Base-by-base conservation (phyloP, 2,329 filamentous ascomycete species). In the Graphiopsis chlorocephala region DNA sequence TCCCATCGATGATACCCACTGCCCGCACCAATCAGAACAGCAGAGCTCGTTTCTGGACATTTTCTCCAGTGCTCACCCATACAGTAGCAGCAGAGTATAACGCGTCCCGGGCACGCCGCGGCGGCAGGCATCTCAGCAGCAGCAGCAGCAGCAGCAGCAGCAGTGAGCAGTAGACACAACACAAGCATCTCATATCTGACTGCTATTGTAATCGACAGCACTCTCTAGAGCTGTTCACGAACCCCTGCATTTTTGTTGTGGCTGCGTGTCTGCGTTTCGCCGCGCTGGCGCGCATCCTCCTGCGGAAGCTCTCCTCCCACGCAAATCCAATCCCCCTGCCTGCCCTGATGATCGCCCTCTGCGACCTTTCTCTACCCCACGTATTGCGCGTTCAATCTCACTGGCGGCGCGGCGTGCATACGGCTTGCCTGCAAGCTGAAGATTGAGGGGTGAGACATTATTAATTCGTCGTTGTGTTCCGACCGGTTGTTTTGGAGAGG, bases 381-480 rank as follows among this genome's bases (percentile, higher is more conserved):
- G 60, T 62, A 62, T 62, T 62, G 60, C 60, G 60, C 60, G 60
- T 62, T 55, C 60, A 62, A 55, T 62, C 60, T 62, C 58, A 50
- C 58, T 33, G 29, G 31, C 45, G 31, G 20, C 53, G 53, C 53
- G 53, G 14, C 29, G 26, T 26, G 53, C 53, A 20, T 38, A n/a
- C 15, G 42, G 20, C 20, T n/a, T 35, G 25, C 10, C 23, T 25
- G 8, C 60, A 31, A 55, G 48, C 60, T 62, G 59, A 61, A 61
- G 59, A 61, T 45, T 45, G 38, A 50, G n/a, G 58, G 26, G 45
- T 60, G 53, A 56, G 31, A 56, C 53, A 56, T 25, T 12, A 15
- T 23, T 12, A 11, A 4, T 26, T 45, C 38, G n/a, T 45, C 8
- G 35, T 45, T 4, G 38, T 45, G 5, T 15, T 45, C 38, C 38